Base-by-base conservation (phyloP, 1,284 basidiomycete genomes). In the Tranzscheliella williamsii region DNA sequence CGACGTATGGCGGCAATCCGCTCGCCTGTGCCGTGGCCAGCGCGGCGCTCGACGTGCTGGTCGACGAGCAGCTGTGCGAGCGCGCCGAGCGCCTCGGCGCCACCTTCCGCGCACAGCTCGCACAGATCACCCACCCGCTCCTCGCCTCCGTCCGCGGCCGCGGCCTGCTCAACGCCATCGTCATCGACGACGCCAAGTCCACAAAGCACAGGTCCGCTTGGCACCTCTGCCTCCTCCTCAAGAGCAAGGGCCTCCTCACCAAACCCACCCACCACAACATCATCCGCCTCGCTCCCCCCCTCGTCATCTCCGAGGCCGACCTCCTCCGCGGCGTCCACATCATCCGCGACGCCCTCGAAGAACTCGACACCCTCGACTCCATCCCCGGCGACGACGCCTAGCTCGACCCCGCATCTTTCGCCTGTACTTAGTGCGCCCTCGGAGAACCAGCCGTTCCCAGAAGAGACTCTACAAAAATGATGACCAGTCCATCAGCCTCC, bases 231-330 rank as follows among this genome's bases (percentile, higher is more conserved):
- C 78, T 97, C 73, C 79, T 97, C 64, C 81, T 98, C 79, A 95
- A 94, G 86, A 86, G 85, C 70, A 84, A 89, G 47, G 92, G 93
- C 7, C 82, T 95, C 47, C 81, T 95, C 60, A 92, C 92, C 40
- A 98, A 98, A 82, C 93, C 94, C 13, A 98, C 94, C 0, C 94
- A 97, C 75, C 85, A 86, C 36, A 94, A 96, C 79, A 91, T 91
- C 87, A 91, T 98, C 67, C 89, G 94, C 24, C 92, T 98, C 72
- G 90, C 94, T 1, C 94, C 94, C 3, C 94, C 94, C 1, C 81
- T 98, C 34, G 91, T 97, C 47, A 97, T 98, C 58, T 82, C 84
- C 17, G 90, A 96, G 73, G 85, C 85, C 30, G 91, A 96, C 58
- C 76, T 97, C 46, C 80, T 83, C 76, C 85, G 84, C 78, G 87